Percentiles rank a stretch among this genome's conserved stretches.
Conservation (phyloP, 306 rosid genomes). For the Argentina anserina region DNA sequence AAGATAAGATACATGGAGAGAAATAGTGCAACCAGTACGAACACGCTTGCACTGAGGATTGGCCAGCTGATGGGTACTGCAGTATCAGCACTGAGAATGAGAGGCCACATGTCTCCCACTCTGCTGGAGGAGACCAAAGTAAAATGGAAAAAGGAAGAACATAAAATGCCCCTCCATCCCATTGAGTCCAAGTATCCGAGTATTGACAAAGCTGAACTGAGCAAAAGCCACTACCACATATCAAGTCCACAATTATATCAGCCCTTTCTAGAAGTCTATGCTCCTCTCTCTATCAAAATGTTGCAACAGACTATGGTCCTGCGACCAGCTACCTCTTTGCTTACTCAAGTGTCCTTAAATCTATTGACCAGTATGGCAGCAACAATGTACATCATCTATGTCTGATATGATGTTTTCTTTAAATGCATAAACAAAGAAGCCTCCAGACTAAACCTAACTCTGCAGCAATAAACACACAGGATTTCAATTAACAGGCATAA, state of each 20-base stretch:
- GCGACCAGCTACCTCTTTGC: neutral
- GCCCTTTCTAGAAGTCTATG: neutral
- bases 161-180: constrained; percentile 60
- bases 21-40: constrained; percentile 69
- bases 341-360: constrained; percentile 5
- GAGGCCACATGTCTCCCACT: constrained; percentile 54
- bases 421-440: constrained; percentile 16
- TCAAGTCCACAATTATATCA: constrained; percentile 11
- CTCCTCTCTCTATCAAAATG: neutral
- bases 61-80: constrained; percentile 67
- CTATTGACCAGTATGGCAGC: neutral
- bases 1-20: constrained; percentile 87
- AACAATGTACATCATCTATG: neutral
- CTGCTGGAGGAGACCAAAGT: constrained; percentile 56
- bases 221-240: constrained; percentile 12
- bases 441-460: constrained; percentile 22
- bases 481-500: constrained; percentile 8
- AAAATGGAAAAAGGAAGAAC: constrained; percentile 45
- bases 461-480: constrained; percentile 26
- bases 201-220: constrained; percentile 15
- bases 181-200: constrained; percentile 28
- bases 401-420: neutral
- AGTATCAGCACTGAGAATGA: constrained; percentile 44
- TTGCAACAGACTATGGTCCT: neutral
- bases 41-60: constrained; percentile 72